These are phyloP conservation scores for Cercospora berteroae DNA, from an alignment of 2,329 filamentous ascomycete genomes.

Conservation along the genomic window DNA sequence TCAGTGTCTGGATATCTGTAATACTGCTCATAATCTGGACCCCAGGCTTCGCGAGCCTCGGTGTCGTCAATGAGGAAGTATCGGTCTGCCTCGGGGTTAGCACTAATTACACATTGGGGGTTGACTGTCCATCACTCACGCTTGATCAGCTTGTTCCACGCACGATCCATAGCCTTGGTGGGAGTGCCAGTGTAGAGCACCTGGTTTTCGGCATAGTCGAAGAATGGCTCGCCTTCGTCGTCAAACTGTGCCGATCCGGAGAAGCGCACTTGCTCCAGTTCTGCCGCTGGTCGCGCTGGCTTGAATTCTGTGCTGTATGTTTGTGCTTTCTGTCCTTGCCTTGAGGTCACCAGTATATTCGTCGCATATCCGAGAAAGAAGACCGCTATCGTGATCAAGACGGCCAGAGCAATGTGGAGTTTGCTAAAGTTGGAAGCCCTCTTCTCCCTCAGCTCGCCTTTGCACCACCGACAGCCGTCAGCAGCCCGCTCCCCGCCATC, in stretches of 20 bases:
- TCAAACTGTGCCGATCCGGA: conserved; percentile 7
- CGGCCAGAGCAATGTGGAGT: neutral
- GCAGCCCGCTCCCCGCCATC: neutral
- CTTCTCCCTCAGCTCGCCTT: neutral
- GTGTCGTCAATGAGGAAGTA: conserved; percentile 25
- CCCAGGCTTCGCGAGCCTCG: conserved; percentile 24
- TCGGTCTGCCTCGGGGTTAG: conserved; percentile 10
- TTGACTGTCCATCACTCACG: neutral
- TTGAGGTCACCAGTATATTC: neutral
- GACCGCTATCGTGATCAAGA: neutral
- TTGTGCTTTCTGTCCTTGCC: neutral
- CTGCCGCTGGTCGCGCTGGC: conserved; percentile 1
- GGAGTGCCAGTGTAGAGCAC: conserved; percentile 8
- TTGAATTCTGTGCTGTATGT: conserved; percentile 1
- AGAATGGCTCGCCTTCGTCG: conserved; percentile 11
- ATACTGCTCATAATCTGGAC: conserved; percentile 8
- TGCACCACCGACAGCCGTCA: neutral
- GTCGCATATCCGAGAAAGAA: neutral
- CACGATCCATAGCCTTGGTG: conserved; percentile 2
- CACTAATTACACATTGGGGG: neutral
- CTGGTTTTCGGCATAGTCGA: neutral
- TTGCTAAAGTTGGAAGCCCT: neutral
- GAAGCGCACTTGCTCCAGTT: conserved; percentile 5
- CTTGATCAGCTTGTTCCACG: conserved; percentile 10
- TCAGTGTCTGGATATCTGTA: neutral